Base-by-base conservation (phyloP, 2,329 filamentous ascomycete genomes). In the Colletotrichum trifolii region DNA sequence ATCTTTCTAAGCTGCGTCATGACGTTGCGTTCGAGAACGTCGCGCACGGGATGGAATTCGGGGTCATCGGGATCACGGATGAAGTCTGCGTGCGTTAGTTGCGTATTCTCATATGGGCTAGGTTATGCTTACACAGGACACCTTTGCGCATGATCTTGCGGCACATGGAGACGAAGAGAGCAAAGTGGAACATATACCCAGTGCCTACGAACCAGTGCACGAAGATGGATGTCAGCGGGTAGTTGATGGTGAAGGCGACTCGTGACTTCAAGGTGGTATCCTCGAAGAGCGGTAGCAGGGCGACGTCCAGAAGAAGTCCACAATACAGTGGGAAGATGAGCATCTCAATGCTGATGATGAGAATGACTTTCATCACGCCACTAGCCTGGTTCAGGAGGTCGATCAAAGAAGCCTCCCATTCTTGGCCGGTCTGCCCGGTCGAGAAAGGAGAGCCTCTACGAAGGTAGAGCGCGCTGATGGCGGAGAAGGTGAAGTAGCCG, bases 151-250 rank as follows among this genome's bases (percentile, higher is more conserved):
- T 92, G 64, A 98, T 97, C 81, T 97, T 97, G 68, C 96, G 90
- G 78, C 96, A 99, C 94, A 99, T 98, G 61, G 94, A 96, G 15
- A 99, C 96, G 75, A 99, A 99, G 3, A 99, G 86, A 6, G 96
- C 96, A 75, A 99, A 99, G 76, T 99, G 96, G 80, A 99, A 99
- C 96, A 99, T 99, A 78, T 99, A 99, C 68, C 94, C 97, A 4
- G 96, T 99, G 53, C 96, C 96, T 61, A 97, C 91, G 74, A 99
- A 99, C 96, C 96, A 99, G 76, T 99, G 96, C 56, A 98, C 91
- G 75, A 99, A 99, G 12, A 96, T 88, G 12, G 95, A 97, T 1
- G 94, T 97, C 69, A 95, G 85, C 0, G 96, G 96, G 66, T 91
- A 93, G 66, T 88, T 84, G 59, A 87, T 81, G 2, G 93, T 93